phyloP scores from a whole-genome alignment of 768 basidiomycete species.

The Macrocybe gigantea region DNA sequence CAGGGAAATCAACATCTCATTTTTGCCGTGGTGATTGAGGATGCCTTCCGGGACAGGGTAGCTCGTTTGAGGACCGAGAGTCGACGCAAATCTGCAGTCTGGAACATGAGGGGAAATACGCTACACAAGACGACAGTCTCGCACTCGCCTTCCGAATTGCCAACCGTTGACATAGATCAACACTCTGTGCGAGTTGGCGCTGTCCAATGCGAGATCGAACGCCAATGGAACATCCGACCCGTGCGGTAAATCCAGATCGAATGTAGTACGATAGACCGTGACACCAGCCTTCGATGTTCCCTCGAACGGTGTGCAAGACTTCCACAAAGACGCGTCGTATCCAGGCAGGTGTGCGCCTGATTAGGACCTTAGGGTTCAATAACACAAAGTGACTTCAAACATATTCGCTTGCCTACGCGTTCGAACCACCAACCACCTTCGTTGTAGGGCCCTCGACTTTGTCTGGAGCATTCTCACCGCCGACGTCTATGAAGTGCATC shows the following conservation, averaged over 20 bases:
- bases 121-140: background rate
- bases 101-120: conserved; percentile 9
- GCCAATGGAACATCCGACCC: conserved; percentile 51
- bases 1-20: conserved; percentile 26
- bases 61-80: conserved; percentile 38
- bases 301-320: conserved; percentile 35
- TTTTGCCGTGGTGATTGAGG: conserved; percentile 27
- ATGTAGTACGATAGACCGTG: conserved; percentile 59
- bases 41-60: conserved; percentile 39
- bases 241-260: conserved; percentile 44
- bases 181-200: conserved; percentile 52
- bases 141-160: conserved; percentile 57
- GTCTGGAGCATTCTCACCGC: conserved; percentile 44
- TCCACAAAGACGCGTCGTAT: conserved; percentile 51
- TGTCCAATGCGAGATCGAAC: conserved; percentile 49
- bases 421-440: conserved; percentile 55
- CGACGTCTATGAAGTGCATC: conserved; percentile 19
- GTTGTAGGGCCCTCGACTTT: conserved; percentile 51
- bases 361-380: background rate
- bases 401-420: conserved; percentile 31
- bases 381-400: background rate
- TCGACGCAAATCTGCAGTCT: conserved; percentile 22
- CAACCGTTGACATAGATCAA: conserved; percentile 67
- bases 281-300: conserved; percentile 48
- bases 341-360: conserved; percentile 54